Percentiles rank a stretch among this genome's conserved stretches.
These are phyloP conservation scores for Poa pratensis DNA, from an alignment of 176 grass and related monocot genomes.

Conservation along the genomic window DNA sequence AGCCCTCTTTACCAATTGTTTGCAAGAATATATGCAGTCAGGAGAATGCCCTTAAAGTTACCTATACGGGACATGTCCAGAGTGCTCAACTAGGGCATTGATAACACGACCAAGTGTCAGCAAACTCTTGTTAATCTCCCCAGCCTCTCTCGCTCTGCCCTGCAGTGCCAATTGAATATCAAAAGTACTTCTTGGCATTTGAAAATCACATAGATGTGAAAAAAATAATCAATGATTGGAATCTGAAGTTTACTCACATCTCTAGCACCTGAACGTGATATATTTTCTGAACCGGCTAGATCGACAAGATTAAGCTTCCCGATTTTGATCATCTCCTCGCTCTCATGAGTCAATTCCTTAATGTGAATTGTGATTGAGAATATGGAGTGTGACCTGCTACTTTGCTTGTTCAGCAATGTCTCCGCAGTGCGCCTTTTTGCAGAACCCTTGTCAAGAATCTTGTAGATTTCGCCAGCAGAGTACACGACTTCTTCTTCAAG, in stretches of 20 bases:
- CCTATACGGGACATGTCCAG: constrained; percentile 97
- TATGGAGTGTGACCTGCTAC: constrained; percentile 98
- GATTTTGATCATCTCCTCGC: constrained; percentile 99
- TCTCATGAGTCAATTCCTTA: constrained; percentile 92
- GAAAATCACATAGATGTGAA: background rate
- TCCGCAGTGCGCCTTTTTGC: constrained; percentile 98
- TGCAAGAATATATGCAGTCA: constrained; percentile 28
- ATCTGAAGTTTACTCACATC: constrained; percentile 77
- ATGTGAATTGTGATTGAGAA: constrained; percentile 99
- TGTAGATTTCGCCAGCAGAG: constrained; percentile 91
- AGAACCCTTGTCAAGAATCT: constrained; percentile 98
- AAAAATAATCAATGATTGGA: background rate
- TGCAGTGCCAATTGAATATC: constrained; percentile 61
- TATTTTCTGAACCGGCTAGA: constrained; percentile 99
- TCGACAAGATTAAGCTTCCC: constrained; percentile 99
- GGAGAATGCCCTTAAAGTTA: constrained; percentile 33
- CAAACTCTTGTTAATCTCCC: constrained; percentile 99
- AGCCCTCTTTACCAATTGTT: constrained; percentile 12
- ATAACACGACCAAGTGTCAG: constrained; percentile 97
- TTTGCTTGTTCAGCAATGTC: constrained; percentile 98
- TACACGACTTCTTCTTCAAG: constrained; percentile 98
- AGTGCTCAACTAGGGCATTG: constrained; percentile 98
- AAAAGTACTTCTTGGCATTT: constrained; percentile 36
- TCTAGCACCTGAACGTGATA: constrained; percentile 97
- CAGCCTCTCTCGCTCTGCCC: constrained; percentile 99